phyloP scores from a whole-genome alignment of 192 early-diverging fungal genomes.

The Backusella sp. region DNA sequence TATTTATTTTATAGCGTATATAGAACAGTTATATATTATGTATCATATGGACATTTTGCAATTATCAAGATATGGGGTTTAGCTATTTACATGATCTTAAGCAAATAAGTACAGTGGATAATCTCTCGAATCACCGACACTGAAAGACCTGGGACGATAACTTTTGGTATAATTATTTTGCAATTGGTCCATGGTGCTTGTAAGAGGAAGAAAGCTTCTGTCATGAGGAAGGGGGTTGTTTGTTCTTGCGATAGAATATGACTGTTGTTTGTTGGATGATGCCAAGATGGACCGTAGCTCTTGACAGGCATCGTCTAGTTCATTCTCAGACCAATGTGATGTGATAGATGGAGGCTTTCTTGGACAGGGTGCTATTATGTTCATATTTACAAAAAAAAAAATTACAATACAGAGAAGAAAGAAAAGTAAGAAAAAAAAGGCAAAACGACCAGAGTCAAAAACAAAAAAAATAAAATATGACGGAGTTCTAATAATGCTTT shows the following conservation, averaged over 20 bases:
- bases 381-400: conserved; percentile 17
- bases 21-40: background rate
- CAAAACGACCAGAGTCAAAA: too few relatives aligned
- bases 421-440: too few relatives aligned
- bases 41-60: conserved; percentile 8
- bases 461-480: too few relatives aligned
- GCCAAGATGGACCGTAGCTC: conserved; percentile 17
- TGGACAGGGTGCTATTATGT: conserved; percentile 18
- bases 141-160: conserved; percentile 23
- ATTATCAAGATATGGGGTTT: background rate
- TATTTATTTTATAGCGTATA: background rate
- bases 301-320: conserved; percentile 17
- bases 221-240: conserved; percentile 22
- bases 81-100: conserved; percentile 2
- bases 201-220: conserved; percentile 16
- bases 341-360: conserved; percentile 10
- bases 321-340: background rate
- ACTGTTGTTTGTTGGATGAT: background rate
- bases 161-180: background rate
- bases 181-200: background rate
- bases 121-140: conserved; percentile 20
- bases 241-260: conserved; percentile 10
- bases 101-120: background rate
- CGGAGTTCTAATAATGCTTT: too few relatives aligned
- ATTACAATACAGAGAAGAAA: background rate